These are phyloP conservation scores for Metschnikowia lunata DNA, from an alignment of 805 yeast genomes.

Conservation along the genomic window DNA sequence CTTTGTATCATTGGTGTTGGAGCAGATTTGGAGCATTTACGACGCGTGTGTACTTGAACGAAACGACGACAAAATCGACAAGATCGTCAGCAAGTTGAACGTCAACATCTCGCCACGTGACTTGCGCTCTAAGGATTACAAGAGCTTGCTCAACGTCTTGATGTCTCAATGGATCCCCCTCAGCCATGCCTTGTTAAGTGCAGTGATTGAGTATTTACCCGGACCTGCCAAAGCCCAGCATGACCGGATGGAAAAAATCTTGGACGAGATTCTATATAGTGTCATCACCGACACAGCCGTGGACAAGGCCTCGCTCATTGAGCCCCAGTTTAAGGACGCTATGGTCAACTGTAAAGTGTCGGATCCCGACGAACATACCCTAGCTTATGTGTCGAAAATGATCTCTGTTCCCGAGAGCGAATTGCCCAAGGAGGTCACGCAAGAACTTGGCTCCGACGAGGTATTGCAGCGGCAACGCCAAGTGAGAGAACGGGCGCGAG, in stretches of 20 bases:
- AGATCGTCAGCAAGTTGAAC: slow-evolving; percentile 66
- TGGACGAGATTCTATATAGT: slow-evolving; percentile 41
- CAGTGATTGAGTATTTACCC: slow-evolving; percentile 82
- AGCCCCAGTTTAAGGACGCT: slow-evolving; percentile 44
- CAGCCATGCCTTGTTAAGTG: slow-evolving; percentile 75
- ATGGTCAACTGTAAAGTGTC: slow-evolving; percentile 64
- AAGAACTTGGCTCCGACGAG: slow-evolving; percentile 47
- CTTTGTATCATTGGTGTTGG: slow-evolving; percentile 82
- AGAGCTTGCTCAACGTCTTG: slow-evolving; percentile 55
- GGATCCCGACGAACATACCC: slow-evolving; percentile 49
- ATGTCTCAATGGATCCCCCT: slow-evolving; percentile 95
- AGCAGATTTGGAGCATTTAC: slow-evolving; percentile 89
- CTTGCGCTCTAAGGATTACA: slow-evolving; percentile 71
- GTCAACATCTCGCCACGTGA: slow-evolving; percentile 73
- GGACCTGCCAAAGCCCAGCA: slow-evolving; percentile 77
- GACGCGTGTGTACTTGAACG: slow-evolving; percentile 61
- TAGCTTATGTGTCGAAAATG: slow-evolving; percentile 85
- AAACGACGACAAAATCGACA: slow-evolving; percentile 67
- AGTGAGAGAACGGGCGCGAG: slow-evolving; percentile 64
- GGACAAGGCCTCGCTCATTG: slow-evolving; percentile 37
- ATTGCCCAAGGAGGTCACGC: slow-evolving; percentile 53
- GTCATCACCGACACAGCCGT: slow-evolving; percentile 46
- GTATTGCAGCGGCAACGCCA: slow-evolving; percentile 55
- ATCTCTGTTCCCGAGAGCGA: slow-evolving; percentile 80
- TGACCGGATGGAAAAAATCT: slow-evolving; percentile 61